Base-by-base conservation (phyloP, 148 eudicot species). In the Mesembryanthemum crystallinum region DNA sequence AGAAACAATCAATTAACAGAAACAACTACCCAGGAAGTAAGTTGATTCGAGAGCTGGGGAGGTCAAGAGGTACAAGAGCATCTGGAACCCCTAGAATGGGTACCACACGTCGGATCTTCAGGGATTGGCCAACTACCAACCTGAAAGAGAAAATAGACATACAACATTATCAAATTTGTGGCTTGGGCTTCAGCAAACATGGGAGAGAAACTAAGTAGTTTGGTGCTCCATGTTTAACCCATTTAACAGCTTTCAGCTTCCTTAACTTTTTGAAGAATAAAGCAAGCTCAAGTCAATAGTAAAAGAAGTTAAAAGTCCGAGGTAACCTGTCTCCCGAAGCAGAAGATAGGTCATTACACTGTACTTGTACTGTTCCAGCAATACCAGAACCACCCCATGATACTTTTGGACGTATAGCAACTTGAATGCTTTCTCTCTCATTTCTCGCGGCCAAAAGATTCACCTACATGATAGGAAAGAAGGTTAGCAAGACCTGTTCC, bases 51-150 rank as follows among this genome's bases (percentile, higher is more conserved):
- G 88, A 86, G 71, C 73, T 72, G 67, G 99, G 97, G 71, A 88
- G 65, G 77, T 92, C 88, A 87, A 95, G 92, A 54, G 99, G 97
- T 65, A 95, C 96, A 80, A 95, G 99, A 73, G 99, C 99, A 95
- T 95, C 99, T 32, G 99, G 99, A 80, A 95, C 94, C 23, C 99
- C 99, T 80, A 95, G 85, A 71, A 95, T 71, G 37, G 99, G 90
- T 54, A 86, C 94, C 75, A 95, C 99, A 67, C 90, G 92, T 76
- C 94, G 81, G 73, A 95, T 60, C 74, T 82, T 87, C 68, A 95
- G 39, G 29, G 99, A 90, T 76, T 88, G 83, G 29, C 92, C 97
- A 8, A 84, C 82, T 72, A 86, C 74, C 86, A 95, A 85, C 86
- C 99, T 95, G 89, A 27, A 45, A 75, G 27, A 80, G 7, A 69